These are phyloP conservation scores for Uronychia binucleata DNA, from an alignment of 73 alveolate genomes.

Conservation along the genomic window DNA sequence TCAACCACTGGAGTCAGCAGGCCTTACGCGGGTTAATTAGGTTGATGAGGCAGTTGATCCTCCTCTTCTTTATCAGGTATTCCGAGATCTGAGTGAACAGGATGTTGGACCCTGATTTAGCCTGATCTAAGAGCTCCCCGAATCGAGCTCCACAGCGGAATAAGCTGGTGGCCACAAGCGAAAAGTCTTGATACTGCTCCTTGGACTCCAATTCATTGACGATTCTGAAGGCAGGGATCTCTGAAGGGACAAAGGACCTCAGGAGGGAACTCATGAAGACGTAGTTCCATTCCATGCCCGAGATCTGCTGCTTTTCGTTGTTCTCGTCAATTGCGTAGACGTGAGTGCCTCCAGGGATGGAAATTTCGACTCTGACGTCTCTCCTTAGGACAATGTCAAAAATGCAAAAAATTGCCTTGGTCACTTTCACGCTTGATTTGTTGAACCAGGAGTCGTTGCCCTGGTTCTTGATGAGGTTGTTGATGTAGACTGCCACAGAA, in stretches of 20 bases:
- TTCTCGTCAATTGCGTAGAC: conserved; percentile 59
- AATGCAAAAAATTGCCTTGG: conserved; percentile 81
- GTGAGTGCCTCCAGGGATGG: conserved; percentile 84
- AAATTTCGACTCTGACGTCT: conserved; percentile 85
- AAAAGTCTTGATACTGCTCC: conserved; percentile 48
- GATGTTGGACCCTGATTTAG: conserved; percentile 55
- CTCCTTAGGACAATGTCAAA: conserved; percentile 82
- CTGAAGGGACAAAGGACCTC: conserved; percentile 69
- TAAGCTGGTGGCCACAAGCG: conserved; percentile 42
- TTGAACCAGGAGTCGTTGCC: conserved; percentile 39
- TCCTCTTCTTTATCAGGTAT: conserved; percentile 56
- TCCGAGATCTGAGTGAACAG: conserved; percentile 51
- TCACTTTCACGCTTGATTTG: conserved; percentile 59
- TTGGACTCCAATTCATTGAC: conserved; percentile 29
- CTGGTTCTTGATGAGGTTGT: conserved; percentile 64
- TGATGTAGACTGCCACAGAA: conserved; percentile 83
- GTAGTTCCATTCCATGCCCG: conserved; percentile 76
- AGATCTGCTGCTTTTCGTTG: conserved; percentile 26
- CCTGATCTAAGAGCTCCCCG: conserved; percentile 64
- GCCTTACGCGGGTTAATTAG: conserved; percentile 3
- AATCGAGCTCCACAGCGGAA: conserved; percentile 24
- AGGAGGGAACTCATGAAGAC: conserved; percentile 78
- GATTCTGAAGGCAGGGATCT: conserved; percentile 29
- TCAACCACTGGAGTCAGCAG: conserved; percentile 14
- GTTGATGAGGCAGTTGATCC: conserved; percentile 19